phyloP scores from a whole-genome alignment of 306 rosid genomes.

The Macrotyloma uniflorum region DNA sequence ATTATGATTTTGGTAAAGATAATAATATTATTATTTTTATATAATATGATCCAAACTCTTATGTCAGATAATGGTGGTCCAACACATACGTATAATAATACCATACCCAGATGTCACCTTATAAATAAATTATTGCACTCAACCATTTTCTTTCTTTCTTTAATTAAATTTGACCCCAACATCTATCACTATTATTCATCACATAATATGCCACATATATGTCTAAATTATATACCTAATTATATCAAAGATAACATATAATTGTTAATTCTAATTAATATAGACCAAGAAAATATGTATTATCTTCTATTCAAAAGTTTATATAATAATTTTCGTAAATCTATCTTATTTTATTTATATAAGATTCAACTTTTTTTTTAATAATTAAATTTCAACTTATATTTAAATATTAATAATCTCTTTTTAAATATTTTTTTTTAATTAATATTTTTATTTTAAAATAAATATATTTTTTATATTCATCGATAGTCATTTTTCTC shows the following conservation, averaged over 20 bases:
- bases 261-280: neutral
- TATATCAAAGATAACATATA: constrained; percentile 1
- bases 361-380: too few relatives aligned
- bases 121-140: constrained; percentile 30
- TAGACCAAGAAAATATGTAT: too few relatives aligned
- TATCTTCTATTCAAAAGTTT: too few relatives aligned
- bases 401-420: too few relatives aligned
- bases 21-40: constrained; percentile 17
- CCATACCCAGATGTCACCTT: constrained; percentile 29
- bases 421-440: too few relatives aligned
- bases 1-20: constrained; percentile 10
- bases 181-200: constrained; percentile 2
- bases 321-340: too few relatives aligned
- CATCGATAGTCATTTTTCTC: too few relatives aligned
- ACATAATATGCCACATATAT: neutral
- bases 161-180: neutral
- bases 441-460: too few relatives aligned
- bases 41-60: constrained; percentile 7
- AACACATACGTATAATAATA: constrained; percentile 27
- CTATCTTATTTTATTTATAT: too few relatives aligned
- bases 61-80: constrained; percentile 48
- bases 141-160: constrained; percentile 1
- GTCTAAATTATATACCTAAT: constrained; percentile 9
- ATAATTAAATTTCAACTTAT: too few relatives aligned
- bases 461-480: too few relatives aligned